Base-by-base conservation (phyloP, 2,329 filamentous ascomycete genomes). In the Penicillium sp. region DNA sequence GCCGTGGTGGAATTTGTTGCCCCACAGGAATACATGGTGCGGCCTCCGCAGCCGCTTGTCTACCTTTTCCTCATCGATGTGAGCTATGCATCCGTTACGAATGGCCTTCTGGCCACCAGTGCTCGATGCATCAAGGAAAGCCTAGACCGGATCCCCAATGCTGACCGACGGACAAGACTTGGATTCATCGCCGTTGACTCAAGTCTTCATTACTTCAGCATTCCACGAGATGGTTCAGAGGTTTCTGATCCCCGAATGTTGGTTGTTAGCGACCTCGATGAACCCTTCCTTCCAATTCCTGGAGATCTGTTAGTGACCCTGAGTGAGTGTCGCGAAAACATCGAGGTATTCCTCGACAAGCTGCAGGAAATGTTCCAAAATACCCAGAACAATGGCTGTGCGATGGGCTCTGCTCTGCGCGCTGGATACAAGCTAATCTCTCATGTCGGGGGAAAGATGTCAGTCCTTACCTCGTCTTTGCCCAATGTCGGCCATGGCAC, bases 1-100 rank as follows among this genome's bases (percentile, higher is more conserved):
- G 87, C 93, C n/a, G 93, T 98, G 41, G 93, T 97, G 64, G 95
- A 99, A 75, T 99, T 97, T 74, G 91, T 99, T 68, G 95, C 95
- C 13, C 95, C 95, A 2, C 95, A 99, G 78, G 95, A 99, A 79
- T 99, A 99, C 80, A 99, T 99, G 95, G 95, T 99, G 41, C 91
- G 95, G 64, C 93, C 95, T 60, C 95, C 95, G 49, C 94, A 97
- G 79, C 95, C 95, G 45, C 84, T 98, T 45, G 94, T 97, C 45
- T 98, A 98, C 76, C 86, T 97, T 15, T 98, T 98, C 85, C 83
- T 97, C 70, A 92, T 98, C 73, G 94, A 97, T 71, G 93, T 97
- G 66, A 97, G 92, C 83, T 96, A 93, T 71, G 88, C 92, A 13
- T 89, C 94, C 35, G 91, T 97, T 17, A 93, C 92, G 17, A 96